Evolutionary conservation across 805 yeast species (phyloP).

Genomic region (Saccharomyces jurei): DNA sequence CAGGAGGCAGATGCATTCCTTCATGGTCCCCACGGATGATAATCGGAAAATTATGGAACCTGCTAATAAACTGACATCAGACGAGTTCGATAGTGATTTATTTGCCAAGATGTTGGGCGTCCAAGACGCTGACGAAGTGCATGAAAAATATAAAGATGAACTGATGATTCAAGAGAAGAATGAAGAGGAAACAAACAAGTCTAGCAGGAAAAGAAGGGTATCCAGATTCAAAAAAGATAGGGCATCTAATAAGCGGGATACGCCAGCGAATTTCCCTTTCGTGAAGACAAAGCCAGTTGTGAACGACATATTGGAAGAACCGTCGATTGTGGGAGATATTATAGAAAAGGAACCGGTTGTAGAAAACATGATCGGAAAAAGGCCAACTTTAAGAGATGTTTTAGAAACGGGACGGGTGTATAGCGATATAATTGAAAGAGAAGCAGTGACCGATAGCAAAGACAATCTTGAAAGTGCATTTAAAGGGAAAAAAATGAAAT

Average conservation of each 20-base stretch:
- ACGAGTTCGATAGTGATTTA: slow-evolving; percentile 27
- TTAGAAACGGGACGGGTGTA: slow-evolving; percentile 3
- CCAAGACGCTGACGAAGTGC: slow-evolving; percentile 25
- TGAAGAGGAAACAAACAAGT: slow-evolving; percentile 1
- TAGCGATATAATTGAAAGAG: slow-evolving; percentile 3
- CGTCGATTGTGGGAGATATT: slow-evolving; percentile 1
- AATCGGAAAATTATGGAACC: background rate
- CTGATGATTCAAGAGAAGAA: slow-evolving; percentile 3
- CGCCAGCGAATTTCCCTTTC: background rate
- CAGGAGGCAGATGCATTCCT: slow-evolving; percentile 22
- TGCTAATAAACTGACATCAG: slow-evolving; percentile 2
- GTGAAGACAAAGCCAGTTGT: background rate
- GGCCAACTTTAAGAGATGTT: slow-evolving; percentile 1
- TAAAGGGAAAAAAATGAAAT: background rate
- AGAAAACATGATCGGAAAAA: slow-evolving; percentile 1
- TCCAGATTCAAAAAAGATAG: slow-evolving; percentile 28
- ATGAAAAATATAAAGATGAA: slow-evolving; percentile 19
- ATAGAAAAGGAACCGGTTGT: slow-evolving; percentile 4
- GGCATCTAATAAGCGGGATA: background rate
- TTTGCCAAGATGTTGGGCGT: slow-evolving; percentile 28
- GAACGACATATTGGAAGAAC: slow-evolving; percentile 6
- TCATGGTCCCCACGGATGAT: slow-evolving; percentile 2
- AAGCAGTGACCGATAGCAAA: background rate
- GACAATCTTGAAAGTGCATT: slow-evolving; percentile 1
- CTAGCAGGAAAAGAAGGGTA: slow-evolving; percentile 14